Evolutionary conservation across 2,329 filamentous ascomycete genomes (phyloP), one percentile per base, ranked within the genome.

Genomic region (Grosmannia clavigera): DNA sequence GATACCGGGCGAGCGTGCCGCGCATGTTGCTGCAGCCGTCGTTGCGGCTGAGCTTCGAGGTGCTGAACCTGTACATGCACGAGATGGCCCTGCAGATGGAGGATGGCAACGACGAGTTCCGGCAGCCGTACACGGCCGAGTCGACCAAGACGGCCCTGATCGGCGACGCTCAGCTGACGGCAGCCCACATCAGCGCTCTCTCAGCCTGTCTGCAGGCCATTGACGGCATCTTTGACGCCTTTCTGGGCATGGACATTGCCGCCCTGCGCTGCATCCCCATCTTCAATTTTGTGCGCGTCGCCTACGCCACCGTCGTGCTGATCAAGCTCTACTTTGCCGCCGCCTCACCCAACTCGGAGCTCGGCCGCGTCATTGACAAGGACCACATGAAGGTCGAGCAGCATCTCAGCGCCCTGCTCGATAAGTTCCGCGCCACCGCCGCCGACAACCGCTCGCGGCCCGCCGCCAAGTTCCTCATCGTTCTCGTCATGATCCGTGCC

Each of bases 291-390:
- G 86, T 88, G 19, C 82, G 87, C 33, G 82, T 89, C 22, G 82
- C 86, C 12, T 90, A 89, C 67, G 84, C 83, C 6, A 79, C 85
- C 2, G 84, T 90, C 25, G 82, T 88, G 38, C 75, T 90, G 46
- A 86, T 89, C 69, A 90, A 90, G 70, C 80, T 91, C 63, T 86
- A 86, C 71, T 85, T 87, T 57, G 82, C 84, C 10, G 83, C 85
- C 3, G 81, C 81, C 1, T 78, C 80, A 16, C 80, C 84, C 0
- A 79, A 80, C 50, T 85, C 82, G 19, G 84, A 86, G 65, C 78
- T 92, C 1, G 84, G 83, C n/a, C 81, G 81, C 62, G 80, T 91
- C 22, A 85, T 92, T 63, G 78, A 84, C 64, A 82, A 82, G 63
- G 80, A 85, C 59, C 79, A 85, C 64, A 80, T 92, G 73, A 83